Conservation (phyloP, 352 stramenopile species). For the Globisporangium echinulatum region DNA sequence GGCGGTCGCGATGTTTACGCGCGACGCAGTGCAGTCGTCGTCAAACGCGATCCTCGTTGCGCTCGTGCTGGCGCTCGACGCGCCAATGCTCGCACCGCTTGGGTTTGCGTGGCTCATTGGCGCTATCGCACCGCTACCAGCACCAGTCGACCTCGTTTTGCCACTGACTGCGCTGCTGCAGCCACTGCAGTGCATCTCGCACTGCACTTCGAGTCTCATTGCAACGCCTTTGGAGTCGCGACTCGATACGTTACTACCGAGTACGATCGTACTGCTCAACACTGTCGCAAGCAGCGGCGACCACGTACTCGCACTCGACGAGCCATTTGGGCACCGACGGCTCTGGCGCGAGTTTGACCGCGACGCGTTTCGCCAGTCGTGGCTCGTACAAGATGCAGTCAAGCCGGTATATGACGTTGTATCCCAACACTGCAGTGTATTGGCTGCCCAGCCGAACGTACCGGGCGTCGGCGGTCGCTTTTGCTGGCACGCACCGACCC, state of each 20-base stretch:
- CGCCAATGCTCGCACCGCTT: constrained; percentile 39
- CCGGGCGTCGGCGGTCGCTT: constrained; percentile 54
- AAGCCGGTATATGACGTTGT: constrained; percentile 39
- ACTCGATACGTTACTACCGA: constrained; percentile 40
- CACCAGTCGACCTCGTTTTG: background rate
- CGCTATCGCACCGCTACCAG: constrained; percentile 32
- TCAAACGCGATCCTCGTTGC: constrained; percentile 57
- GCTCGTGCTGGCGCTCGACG: constrained; percentile 56
- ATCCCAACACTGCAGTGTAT: constrained; percentile 41
- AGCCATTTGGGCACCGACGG: constrained; percentile 40
- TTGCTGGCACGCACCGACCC: constrained; percentile 55
- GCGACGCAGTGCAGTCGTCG: constrained; percentile 41
- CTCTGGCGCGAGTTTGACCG: constrained; percentile 32
- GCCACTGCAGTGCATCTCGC: constrained; percentile 15
- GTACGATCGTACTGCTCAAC: constrained; percentile 51
- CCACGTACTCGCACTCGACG: constrained; percentile 25
- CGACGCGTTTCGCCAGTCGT: constrained; percentile 52
- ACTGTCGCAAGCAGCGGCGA: constrained; percentile 26
- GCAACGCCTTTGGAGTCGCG: constrained; percentile 31
- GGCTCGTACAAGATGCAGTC: constrained; percentile 18
- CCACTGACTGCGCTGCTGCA: too few relatives aligned
- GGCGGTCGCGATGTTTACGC: constrained; percentile 42
- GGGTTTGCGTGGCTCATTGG: constrained; percentile 67
- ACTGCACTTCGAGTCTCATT: constrained; percentile 23
- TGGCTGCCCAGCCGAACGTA: constrained; percentile 43